Base-by-base conservation (phyloP, 495 filamentous ascomycete species). In the Neurospora sp. region DNA sequence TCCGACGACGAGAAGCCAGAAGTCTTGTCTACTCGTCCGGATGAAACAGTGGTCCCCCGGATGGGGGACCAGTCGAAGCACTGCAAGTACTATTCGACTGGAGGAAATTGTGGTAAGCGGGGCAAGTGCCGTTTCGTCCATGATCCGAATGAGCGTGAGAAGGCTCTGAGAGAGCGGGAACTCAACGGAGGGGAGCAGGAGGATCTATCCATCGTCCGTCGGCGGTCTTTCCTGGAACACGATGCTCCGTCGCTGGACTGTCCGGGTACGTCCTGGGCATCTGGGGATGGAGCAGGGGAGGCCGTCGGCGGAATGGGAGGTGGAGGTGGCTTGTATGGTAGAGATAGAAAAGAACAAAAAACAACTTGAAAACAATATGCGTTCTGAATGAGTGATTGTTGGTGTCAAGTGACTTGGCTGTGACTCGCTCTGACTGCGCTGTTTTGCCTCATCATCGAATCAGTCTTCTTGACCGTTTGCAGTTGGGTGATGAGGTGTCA, bases 51-150 rank as follows among this genome's bases (percentile, higher is more conserved):
- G 12, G 73, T 80, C 10, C 83, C 85, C 46, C 84, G 85, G 3
- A 80, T 85, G 0, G 80, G 79, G 84, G 83, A 87, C 74, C 83
- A 86, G 66, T 81, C 85, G 69, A 85, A 87, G 76, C 87, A 88
- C 72, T 89, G 87, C 84, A 89, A 89, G 77, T 89, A 89, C 75
- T 89, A 84, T 70, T 88, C 87, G 7, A 88, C 87, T 39, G 87
- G 87, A 66, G 87, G 87, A n/a, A 88, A 81, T 27, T 89, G 87
- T 74, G 87, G 87, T 31, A 89, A 89, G 85, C 87, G 87, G 85
- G 86, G 86, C 85, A 89, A 89, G 86, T 89, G 87, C 83, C 87
- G 87, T 79, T 89, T 89, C 78, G 86, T 88, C 70, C 87, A 89
- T 76, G 87, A 89, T 75, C 80, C 84, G 8, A 81, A 82, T 20